Base-by-base conservation (phyloP, 2,329 filamentous ascomycete genomes). In the Pseudogymnoascus sp. region DNA sequence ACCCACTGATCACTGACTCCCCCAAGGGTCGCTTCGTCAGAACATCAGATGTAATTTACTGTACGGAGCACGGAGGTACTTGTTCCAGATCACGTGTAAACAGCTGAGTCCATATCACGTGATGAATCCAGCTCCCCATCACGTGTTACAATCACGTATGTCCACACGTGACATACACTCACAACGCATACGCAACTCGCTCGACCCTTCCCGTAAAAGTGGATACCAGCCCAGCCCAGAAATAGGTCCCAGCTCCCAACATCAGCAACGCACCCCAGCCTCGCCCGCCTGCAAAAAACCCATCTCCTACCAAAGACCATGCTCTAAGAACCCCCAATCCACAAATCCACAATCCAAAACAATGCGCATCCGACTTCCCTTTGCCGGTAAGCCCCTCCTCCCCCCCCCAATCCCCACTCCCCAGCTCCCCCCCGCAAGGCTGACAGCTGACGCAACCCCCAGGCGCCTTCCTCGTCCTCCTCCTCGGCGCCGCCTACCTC, bases 361-460 rank as follows among this genome's bases (percentile, higher is more conserved):
- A 63, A 95, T 96, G 89, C 89, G 90, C 76, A 91, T 97, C 79
- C 86, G 93, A 73, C 84, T 92, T 71, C 89, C 90, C 63, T 96
- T 96, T 74, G 91, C 91, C 78, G 90, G 93, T 95, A 80, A 72
- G 85, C 79, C 66, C 31, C 40, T 19, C 47, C 59, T 28, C 6
- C 62, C 47, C 53, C 44, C 62, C 31, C 10, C 50, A 62, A 35
- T 59, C 50, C 26, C 3, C n/a, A 15, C 68, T 67, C 50, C 21
- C 57, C 42, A 59, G 21, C 57, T 36, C 13, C 47, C 1, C 3
- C 4, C 17, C 17, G 9, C 62, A 64, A 35, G 40, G 36, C 65
- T 69, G 60, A 70, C 4, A 26, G 26, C 26, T 26, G 26, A 28
- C 67, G 62, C 31, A 40, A 36, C 59, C 60, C 23, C 23, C 71